A percentile compares a stretch with the other conserved stretches of the same genome.
Conservation (phyloP, 345 rosid genomes). For the Populus deltoides region DNA sequence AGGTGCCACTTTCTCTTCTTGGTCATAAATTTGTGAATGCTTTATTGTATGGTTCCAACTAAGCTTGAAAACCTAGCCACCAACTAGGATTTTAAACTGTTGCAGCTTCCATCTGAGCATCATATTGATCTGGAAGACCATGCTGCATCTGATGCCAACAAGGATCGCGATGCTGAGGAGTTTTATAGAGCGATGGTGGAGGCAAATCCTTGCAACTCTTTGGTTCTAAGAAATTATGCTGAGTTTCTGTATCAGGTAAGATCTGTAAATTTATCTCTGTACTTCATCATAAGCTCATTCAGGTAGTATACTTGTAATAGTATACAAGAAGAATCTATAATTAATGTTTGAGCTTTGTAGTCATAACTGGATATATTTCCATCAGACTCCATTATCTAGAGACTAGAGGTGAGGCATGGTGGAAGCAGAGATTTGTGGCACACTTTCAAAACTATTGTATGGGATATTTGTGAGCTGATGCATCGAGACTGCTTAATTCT, state of each 20-base stretch:
- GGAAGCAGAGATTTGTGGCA: neutral
- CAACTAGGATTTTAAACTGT: slow-evolving; percentile 3
- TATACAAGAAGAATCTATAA: neutral
- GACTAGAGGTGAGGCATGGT: neutral
- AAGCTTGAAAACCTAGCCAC: neutral
- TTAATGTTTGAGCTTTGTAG: neutral
- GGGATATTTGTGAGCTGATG: neutral
- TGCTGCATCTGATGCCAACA: neutral
- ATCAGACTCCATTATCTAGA: neutral
- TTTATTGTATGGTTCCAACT: neutral
- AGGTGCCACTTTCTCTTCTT: slow-evolving; percentile 35
- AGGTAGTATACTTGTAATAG: neutral
- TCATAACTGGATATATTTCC: neutral
- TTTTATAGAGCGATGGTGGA: slow-evolving; percentile 30
- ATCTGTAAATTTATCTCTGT: neutral
- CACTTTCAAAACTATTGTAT: neutral
- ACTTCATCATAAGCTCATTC: neutral
- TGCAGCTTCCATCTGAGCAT: slow-evolving; percentile 1
- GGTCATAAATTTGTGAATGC: neutral
- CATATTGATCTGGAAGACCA: neutral
- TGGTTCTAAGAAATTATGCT: slow-evolving; percentile 39
- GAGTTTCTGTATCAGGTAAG: slow-evolving; percentile 40
- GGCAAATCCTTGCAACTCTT: slow-evolving; percentile 33
- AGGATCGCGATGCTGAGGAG: slow-evolving; percentile 20
- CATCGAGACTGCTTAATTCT: neutral